Base-by-base conservation (phyloP, 768 basidiomycete genomes). In the Phlegmacium glaucopus region DNA sequence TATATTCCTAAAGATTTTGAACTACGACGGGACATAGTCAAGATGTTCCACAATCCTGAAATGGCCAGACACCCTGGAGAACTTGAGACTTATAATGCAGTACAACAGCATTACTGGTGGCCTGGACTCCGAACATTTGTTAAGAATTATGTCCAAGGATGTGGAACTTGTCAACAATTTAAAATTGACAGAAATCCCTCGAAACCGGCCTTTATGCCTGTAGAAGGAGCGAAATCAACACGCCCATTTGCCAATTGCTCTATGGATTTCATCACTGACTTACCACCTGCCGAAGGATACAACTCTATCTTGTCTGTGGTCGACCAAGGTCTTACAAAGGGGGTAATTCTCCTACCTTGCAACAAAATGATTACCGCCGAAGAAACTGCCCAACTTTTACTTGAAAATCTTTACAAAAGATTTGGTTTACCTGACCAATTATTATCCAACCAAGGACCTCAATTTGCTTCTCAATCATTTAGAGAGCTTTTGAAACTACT, bases 391-490 rank as follows among this genome's bases (percentile, higher is more conserved):
- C 0, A 50, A 6, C 35, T 56, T 1, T 61, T 51, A n/a, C 38
- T 50, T 0, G 45, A 61, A 11, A 13, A 63, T 22, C 49, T 68
- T 1, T 64, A 49, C 29, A 50, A 50, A 39, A 44, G 50, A 6
- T 61, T 65, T 41, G 63, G 68, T 6, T 26, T 66, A 0, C 63
- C 69, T 0, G n/a, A 27, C 0, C 57, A 57, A 7, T 40, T 68
- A 17, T 57, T 65, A 1, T 56, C 52, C 1, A 65, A 70, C n/a
- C 39, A 56, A 5, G 67, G 60, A 5, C 42, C 59, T 1, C 59
- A 61, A 39, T 72, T 71, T 35, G 59, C 56, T 0, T 54, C 62
- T 0, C 17, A 56, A 8, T 63, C 69, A 50, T 70, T 65, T 49
- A 17, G 36, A 6, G 63, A 64, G 0, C 41, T 52, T 0, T 40